Conservation (phyloP, 1,139 yeast genomes). For the Waltiozyma sp. region DNA sequence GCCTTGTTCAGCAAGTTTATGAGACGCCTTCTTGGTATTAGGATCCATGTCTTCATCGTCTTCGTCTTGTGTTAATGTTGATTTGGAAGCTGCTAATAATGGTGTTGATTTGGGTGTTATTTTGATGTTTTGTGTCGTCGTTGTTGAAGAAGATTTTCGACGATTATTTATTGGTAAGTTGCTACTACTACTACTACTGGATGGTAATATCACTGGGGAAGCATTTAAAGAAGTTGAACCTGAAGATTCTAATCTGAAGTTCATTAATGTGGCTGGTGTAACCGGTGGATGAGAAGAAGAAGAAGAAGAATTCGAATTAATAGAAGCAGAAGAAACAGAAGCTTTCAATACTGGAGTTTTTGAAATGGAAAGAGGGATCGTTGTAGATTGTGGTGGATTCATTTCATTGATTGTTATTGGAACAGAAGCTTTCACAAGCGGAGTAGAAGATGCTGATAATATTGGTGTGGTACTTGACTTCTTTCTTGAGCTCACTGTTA, state of each 20-base stretch:
- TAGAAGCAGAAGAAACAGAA: not conserved
- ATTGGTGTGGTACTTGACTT: not conserved
- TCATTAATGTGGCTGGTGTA: conserved; percentile 33
- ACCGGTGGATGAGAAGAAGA: conserved; percentile 18
- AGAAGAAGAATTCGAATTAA: conserved; percentile 2
- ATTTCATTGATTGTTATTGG: conserved; percentile 3
- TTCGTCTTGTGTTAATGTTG: conserved; percentile 1
- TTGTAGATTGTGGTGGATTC: conserved; percentile 7
- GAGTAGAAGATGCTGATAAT: conserved; percentile 1
- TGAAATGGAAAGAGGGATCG: no score
- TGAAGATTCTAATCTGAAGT: conserved; percentile 18
- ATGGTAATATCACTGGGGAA: conserved; percentile 15
- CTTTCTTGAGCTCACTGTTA: not conserved
- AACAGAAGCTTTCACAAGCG: not conserved
- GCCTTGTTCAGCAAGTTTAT: conserved; percentile 93
- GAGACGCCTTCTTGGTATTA: conserved; percentile 56
- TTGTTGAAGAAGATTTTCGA: not conserved
- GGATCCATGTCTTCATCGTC: conserved; percentile 16
- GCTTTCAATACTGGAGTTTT: not conserved
- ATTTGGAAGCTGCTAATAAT: not conserved
- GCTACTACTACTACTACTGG: conserved; percentile 7
- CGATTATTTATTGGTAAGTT: not conserved
- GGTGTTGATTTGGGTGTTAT: not conserved
- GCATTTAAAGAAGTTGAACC: not conserved
- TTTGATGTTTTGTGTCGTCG: not conserved